Evolutionary conservation across 1,284 basidiomycete species (phyloP), one percentile per base, ranked within the genome.

Genomic region (Phlebopus sp.): DNA sequence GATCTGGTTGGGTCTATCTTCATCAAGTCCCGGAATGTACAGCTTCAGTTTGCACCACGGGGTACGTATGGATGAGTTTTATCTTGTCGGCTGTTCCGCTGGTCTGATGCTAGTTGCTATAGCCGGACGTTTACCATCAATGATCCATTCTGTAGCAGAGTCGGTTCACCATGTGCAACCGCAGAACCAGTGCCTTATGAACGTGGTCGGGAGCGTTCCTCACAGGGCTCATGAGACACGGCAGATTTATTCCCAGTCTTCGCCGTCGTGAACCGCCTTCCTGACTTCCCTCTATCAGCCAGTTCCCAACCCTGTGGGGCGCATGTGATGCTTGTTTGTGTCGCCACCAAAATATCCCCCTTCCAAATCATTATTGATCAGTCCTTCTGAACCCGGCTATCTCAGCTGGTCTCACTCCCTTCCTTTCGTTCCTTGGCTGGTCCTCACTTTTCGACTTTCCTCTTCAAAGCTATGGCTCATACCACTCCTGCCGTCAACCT

Each of bases 401-500:
- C 18, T 29, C 14, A 47, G 15, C 18, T 36, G 17, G 9, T 30
- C 37, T 13, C 27, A 21, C 21, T 39, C 9, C 37, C 13, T 25
- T 27, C 14, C 11, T 27, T 42, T 47, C 43, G 35, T 25, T 18
- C 25, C 35, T 23, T 31, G 32, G 37, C 13, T 37, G 25, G 18
- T 40, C 40, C 11, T 29, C 17, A 15, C 48, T 27, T 50, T 53
- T 54, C 48, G 44, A 44, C 49, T 49, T 46, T 31, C 40, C 14
- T 25, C 32, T 51, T 6, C 17, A 17, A 44, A 30, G 15, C 44
- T 35, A 87, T 88, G 86, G 79, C 79, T 3, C 84, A 87, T 59
- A 72, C 73, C 1, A 81, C 82, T 7, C 80, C 84, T 10, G 71
- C 77, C 1, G 76, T 72, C 17, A 77, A 73, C 58, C 69, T 87